A percentile compares a stretch with the other conserved stretches of the same genome.
These are phyloP conservation scores for Salix viminalis DNA, from an alignment of 345 rosid species.

Conservation along the genomic window DNA sequence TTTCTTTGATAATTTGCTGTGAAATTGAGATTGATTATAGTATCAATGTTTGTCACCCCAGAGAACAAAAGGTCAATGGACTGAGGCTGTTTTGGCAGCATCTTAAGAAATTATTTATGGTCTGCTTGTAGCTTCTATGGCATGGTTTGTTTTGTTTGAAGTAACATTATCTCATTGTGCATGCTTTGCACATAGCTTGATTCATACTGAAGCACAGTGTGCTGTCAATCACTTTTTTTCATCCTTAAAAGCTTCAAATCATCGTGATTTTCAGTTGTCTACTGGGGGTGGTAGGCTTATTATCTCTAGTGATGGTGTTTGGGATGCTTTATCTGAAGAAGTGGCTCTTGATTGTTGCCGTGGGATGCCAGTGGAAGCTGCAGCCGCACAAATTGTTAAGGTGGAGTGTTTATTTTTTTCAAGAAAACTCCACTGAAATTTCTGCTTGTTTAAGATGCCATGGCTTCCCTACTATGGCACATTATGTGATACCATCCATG, in stretches of 20 bases:
- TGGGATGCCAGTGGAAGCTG: slow-evolving; percentile 81
- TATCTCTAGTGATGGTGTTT: slow-evolving; percentile 96
- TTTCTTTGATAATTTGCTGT: neutral
- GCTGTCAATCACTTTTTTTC: slow-evolving; percentile 5
- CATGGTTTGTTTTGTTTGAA: neutral
- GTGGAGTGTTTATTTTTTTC: slow-evolving; percentile 32
- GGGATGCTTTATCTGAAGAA: slow-evolving; percentile 91
- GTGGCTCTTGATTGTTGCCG: slow-evolving; percentile 83
- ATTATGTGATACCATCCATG: neutral
- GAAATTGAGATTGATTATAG: neutral
- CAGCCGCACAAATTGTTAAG: slow-evolving; percentile 89
- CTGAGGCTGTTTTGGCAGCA: neutral
- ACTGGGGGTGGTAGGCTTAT: slow-evolving; percentile 85
- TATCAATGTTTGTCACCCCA: neutral
- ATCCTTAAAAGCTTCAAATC: neutral
- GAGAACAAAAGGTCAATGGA: neutral
- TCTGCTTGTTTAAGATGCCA: neutral
- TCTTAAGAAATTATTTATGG: neutral
- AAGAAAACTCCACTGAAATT: neutral
- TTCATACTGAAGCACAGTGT: neutral
- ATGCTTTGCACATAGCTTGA: neutral
- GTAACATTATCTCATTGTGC: neutral
- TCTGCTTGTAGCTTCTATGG: slow-evolving; percentile 5
- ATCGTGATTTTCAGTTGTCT: slow-evolving; percentile 62
- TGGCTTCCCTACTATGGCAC: neutral